These are phyloP conservation scores for Scheffersomyces lignicola DNA, from an alignment of 1,139 yeast species.

Conservation along the genomic window DNA sequence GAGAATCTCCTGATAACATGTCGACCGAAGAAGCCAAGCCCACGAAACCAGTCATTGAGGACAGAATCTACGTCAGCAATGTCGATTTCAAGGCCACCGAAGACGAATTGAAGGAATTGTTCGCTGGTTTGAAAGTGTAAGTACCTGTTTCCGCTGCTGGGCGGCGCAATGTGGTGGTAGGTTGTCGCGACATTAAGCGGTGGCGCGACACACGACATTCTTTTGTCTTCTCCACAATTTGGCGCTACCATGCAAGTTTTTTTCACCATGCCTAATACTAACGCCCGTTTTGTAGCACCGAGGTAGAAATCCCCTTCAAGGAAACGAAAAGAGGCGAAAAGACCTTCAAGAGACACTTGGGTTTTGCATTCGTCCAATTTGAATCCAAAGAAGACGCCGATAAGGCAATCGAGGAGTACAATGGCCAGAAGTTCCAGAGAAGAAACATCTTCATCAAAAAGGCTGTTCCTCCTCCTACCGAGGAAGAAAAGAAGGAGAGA, in stretches of 20 bases:
- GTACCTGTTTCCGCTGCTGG: conserved; percentile 18
- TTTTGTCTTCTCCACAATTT: neutral
- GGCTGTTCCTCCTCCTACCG: conserved; percentile 55
- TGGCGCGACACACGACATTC: neutral
- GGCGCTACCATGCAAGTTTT: conserved; percentile 1
- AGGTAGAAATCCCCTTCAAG: conserved; percentile 44
- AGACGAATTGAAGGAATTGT: conserved; percentile 46
- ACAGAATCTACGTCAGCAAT: conserved; percentile 53
- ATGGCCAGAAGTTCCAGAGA: conserved; percentile 46
- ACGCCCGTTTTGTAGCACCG: conserved; percentile 23
- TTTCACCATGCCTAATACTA: no score
- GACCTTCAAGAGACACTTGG: conserved; percentile 41
- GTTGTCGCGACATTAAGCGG: neutral
- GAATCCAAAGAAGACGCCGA: conserved; percentile 48
- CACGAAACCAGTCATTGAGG: conserved; percentile 35
- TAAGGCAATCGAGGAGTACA: conserved; percentile 44
- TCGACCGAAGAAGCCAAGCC: conserved; percentile 19
- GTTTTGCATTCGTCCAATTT: conserved; percentile 58
- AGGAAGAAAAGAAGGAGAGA: conserved; percentile 44
- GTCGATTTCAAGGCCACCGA: conserved; percentile 54
- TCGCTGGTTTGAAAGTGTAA: conserved; percentile 39
- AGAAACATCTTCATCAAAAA: conserved; percentile 50
- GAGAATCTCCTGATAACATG: no score
- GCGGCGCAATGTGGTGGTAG: no score
- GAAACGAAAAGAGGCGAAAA: conserved; percentile 31